These are phyloP conservation scores for Paecilomyces formosus DNA, from an alignment of 2,329 filamentous ascomycete species.

Conservation along the genomic window DNA sequence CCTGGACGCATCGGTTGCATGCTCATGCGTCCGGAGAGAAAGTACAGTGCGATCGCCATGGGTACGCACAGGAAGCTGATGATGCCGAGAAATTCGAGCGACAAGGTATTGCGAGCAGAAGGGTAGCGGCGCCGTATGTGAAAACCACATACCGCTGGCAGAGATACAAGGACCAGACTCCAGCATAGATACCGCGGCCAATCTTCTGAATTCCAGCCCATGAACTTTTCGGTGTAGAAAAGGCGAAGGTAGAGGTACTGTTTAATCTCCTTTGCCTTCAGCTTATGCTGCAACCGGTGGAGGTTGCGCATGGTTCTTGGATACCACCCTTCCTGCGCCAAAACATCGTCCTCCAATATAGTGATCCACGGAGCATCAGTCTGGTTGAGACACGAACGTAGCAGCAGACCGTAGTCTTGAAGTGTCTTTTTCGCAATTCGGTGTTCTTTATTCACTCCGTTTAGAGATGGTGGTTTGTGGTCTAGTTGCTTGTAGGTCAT, in stretches of 20 bases:
- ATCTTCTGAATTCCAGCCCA: constrained; percentile 39
- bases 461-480: constrained; percentile 4
- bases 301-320: constrained; percentile 32
- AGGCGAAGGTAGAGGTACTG: constrained; percentile 37
- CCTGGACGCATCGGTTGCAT: constrained; percentile 29
- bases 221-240: constrained; percentile 41
- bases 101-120: constrained; percentile 1
- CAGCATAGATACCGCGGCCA: constrained; percentile 31
- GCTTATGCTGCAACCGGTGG: constrained; percentile 19
- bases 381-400: constrained; percentile 31
- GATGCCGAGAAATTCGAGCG: constrained; percentile 17
- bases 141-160: constrained; percentile 11
- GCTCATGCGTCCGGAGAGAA: constrained; percentile 35
- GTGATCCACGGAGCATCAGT: constrained; percentile 35
- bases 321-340: constrained; percentile 42
- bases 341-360: constrained; percentile 42
- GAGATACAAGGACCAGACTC: constrained; percentile 17
- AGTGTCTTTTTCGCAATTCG: constrained; percentile 32
- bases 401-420: constrained; percentile 37
- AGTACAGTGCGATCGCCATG: constrained; percentile 28
- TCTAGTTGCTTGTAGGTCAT: constrained; percentile 31
- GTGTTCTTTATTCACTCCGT: constrained; percentile 9
- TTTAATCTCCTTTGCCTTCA: background rate
- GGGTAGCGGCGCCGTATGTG: constrained; percentile 8
- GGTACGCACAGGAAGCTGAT: constrained; percentile 23